Base-by-base conservation (phyloP, 208 protist genomes). In the Sergeia podlipaevii region DNA sequence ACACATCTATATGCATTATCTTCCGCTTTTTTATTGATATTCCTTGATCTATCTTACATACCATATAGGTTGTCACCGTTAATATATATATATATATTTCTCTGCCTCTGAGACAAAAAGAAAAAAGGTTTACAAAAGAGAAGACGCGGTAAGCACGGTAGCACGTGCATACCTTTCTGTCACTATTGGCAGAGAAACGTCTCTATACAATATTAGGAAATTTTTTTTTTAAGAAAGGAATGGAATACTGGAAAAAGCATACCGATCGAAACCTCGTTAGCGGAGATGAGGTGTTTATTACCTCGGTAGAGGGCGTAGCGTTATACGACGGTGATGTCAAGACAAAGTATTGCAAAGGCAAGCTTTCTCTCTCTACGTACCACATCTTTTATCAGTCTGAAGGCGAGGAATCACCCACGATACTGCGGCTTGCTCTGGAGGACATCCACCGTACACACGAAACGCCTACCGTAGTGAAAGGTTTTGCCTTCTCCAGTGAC, bases 311-410 rank as follows among this genome's bases (percentile, higher is more conserved):
- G 34, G 72, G 70, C 34, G 71, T 78, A 8, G 55, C 61, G 23
- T 49, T 89, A 4, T 85, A 90, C 54, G 65, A 93, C 43, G 50
- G 65, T 17, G 58, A 80, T 10, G 63, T 45, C 1, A 79, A 74
- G 27, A 86, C 79, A 29, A 32, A 85, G 30, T 79, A 75, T 59
- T 53, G 60, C 10, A 71, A 77, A 1, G 85, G 85, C 7, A 88
- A 76, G 41, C 32, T 93, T 32, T 73, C 69, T 6, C 50, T 93
- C 15, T 76, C 81, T 1, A 85, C 80, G 13, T 69, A 88, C 57
- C 50, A 82, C 37, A 60, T 93, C 11, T 60, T 89, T 28, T 92
- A 80, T 50, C 67, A 72, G 10, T 62, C 62, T 21, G 62, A 71
- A 2, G 47, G 45, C 1, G 57, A 74, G 10, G 37, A 37, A 11